Conservation (phyloP, 2,329 filamentous ascomycete genomes). For the Aschersonia sp. region DNA sequence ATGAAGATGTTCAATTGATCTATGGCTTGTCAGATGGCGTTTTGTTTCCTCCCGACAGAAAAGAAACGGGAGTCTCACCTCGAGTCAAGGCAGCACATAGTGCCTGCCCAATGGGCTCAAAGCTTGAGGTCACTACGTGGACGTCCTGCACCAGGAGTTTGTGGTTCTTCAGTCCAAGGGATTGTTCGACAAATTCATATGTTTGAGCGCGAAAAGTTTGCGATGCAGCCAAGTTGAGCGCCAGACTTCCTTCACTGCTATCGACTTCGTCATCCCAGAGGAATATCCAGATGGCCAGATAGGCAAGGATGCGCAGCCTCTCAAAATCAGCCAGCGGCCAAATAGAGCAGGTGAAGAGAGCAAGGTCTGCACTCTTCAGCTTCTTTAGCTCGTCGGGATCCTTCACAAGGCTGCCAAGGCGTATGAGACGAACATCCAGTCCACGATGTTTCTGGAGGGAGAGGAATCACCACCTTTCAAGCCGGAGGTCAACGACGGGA, state of each 20-base stretch:
- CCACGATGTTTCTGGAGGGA: background rate
- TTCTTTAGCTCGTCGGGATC: background rate
- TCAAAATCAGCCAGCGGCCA: background rate
- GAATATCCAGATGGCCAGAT: background rate
- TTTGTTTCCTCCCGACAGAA: background rate
- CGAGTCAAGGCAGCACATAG: background rate
- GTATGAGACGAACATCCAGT: background rate
- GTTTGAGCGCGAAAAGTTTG: background rate
- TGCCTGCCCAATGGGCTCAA: background rate
- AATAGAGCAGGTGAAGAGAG: background rate
- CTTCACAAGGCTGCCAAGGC: background rate
- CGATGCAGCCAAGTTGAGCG: background rate
- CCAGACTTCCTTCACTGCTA: background rate
- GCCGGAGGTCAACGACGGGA: background rate
- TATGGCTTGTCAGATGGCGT: background rate
- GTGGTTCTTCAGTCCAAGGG: background rate
- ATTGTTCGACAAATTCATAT: background rate
- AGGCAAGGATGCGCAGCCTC: background rate
- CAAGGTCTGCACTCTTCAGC: background rate
- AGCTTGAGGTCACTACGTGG: background rate
- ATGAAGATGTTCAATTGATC: background rate
- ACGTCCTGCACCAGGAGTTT: background rate
- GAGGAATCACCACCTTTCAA: background rate
- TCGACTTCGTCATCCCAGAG: background rate
- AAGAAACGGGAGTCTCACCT: background rate